Base-by-base conservation (phyloP, 208 protist genomes). In the Trypanosoma theileri region DNA sequence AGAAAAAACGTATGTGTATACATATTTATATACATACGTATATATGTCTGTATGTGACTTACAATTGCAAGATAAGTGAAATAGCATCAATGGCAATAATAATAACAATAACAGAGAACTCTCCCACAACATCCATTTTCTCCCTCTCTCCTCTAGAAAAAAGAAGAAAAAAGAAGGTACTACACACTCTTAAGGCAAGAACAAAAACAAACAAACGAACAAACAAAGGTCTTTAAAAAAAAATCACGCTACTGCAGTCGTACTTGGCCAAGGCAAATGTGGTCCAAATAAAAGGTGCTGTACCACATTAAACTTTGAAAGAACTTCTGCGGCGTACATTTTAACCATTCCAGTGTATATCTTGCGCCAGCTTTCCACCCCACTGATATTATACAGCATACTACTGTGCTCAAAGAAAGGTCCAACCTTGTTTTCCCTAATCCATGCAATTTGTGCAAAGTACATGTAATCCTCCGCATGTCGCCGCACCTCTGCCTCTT, bases 321-420 rank as follows among this genome's bases (percentile, higher is more conserved):
- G 78, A 45, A 99, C 95, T 78, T 98, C 96, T 21, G 72, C 94
- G 17, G 89, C 84, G 66, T 93, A 98, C 97, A 98, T 98, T 68
- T 98, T 98, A 21, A 97, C 70, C 84, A 98, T 89, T 13, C 97
- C 97, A 1, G 63, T 64, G 66, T 91, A 88, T 17, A 94, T 94
- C 77, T 98, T 98, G 44, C 52, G 14, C 96, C 97, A 98, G 22
- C 42, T 58, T 50, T 81, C 69, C 42, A 97, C 90, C 12, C 74
- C 84, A 45, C 82, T 91, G 73, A 98, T 96, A 80, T 94, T 94
- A 72, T 94, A 94, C 0, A 98, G 80, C 72, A 95, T 86, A 62
- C 91, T 95, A 64, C 93, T 98, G 80, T 98, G 93, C 71, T 98
- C 94, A 70, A 81, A 79, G 69, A 98, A 98, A 0, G 85, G 83